phyloP scores from a whole-genome alignment of 1,139 yeast genomes.

The Meyerozyma elateridarum region DNA sequence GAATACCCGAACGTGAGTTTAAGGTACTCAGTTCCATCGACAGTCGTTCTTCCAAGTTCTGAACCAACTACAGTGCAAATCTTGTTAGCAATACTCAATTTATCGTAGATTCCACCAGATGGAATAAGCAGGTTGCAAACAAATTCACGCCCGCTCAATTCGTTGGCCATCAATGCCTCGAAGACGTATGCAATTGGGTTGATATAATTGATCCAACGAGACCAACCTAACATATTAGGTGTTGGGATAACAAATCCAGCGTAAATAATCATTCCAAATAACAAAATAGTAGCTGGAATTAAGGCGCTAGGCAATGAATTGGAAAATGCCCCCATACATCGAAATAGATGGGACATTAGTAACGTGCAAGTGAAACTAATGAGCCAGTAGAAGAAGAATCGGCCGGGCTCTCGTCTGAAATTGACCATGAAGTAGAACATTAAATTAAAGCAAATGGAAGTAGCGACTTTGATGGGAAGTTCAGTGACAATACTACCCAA shows the following conservation, averaged over 20 bases:
- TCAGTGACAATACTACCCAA: conserved; percentile 55
- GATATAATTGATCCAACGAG: conserved; percentile 55
- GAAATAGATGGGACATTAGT: conserved; percentile 55
- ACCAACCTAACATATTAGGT: conserved; percentile 59
- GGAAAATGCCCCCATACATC: conserved; percentile 54
- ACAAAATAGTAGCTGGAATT: conserved; percentile 55
- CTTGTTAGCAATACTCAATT: too few species aligned
- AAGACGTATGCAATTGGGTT: conserved; percentile 56
- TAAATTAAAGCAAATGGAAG: conserved; percentile 41
- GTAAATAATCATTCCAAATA: conserved; percentile 49
- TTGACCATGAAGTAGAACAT: conserved; percentile 55
- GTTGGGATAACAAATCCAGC: conserved; percentile 59
- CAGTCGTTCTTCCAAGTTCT: conserved; percentile 9
- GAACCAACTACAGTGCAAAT: conserved; percentile 12
- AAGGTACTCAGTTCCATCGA: conserved; percentile 12
- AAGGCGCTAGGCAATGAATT: conserved; percentile 56
- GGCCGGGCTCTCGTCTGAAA: conserved; percentile 55
- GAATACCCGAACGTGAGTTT: conserved; percentile 10
- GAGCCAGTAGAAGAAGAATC: conserved; percentile 52
- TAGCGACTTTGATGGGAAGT: conserved; percentile 48
- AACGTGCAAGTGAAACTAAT: conserved; percentile 39
- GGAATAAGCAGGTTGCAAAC: conserved; percentile 31
- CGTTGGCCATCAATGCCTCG: conserved; percentile 54
- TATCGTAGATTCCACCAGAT: too few species aligned
- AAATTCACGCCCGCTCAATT: conserved; percentile 40